A percentile compares a stretch with the other conserved stretches of the same genome.
These are phyloP conservation scores for Suillus weaverae DNA, from an alignment of 768 basidiomycete genomes.

Conservation along the genomic window DNA sequence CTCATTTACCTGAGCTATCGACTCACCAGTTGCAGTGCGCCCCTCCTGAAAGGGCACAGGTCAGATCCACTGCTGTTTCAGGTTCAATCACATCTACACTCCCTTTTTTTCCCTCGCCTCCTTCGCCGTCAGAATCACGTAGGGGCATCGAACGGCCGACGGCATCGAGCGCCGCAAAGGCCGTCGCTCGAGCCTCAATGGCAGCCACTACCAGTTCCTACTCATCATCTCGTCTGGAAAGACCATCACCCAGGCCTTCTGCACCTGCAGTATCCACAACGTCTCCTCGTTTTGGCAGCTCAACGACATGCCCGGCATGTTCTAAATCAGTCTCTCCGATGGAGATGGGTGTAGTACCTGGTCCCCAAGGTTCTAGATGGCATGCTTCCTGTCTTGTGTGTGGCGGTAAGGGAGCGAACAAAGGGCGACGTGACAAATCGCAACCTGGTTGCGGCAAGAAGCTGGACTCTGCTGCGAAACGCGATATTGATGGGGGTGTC, in stretches of 20 bases:
- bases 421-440: slow-evolving; percentile 50
- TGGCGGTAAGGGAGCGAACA: slow-evolving; percentile 59
- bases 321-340: slow-evolving; percentile 71
- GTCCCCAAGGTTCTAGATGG: slow-evolving; percentile 82
- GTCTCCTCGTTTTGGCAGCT: slow-evolving; percentile 35
- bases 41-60: slow-evolving; percentile 35
- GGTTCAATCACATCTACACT: slow-evolving; percentile 14
- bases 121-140: slow-evolving; percentile 21
- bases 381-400: slow-evolving; percentile 77
- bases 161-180: slow-evolving; percentile 6
- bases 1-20: slow-evolving; percentile 10
- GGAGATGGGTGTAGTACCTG: slow-evolving; percentile 84
- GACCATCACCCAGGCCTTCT: slow-evolving; percentile 15
- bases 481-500: slow-evolving; percentile 63
- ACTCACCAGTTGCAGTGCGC: slow-evolving; percentile 37
- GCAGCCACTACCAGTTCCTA: slow-evolving; percentile 17
- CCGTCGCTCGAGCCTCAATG: slow-evolving; percentile 12
- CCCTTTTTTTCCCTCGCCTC: slow-evolving; percentile 10
- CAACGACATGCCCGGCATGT: slow-evolving; percentile 73
- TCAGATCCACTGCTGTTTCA: slow-evolving; percentile 15
- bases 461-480: slow-evolving; percentile 80
- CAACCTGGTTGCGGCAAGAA: slow-evolving; percentile 81
- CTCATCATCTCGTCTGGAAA: slow-evolving; percentile 34
- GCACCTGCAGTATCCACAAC: slow-evolving; percentile 17
- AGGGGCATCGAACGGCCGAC: slow-evolving; percentile 19